These are phyloP conservation scores for Alternaria longipes DNA, from an alignment of 2,329 filamentous ascomycete genomes.

Conservation along the genomic window DNA sequence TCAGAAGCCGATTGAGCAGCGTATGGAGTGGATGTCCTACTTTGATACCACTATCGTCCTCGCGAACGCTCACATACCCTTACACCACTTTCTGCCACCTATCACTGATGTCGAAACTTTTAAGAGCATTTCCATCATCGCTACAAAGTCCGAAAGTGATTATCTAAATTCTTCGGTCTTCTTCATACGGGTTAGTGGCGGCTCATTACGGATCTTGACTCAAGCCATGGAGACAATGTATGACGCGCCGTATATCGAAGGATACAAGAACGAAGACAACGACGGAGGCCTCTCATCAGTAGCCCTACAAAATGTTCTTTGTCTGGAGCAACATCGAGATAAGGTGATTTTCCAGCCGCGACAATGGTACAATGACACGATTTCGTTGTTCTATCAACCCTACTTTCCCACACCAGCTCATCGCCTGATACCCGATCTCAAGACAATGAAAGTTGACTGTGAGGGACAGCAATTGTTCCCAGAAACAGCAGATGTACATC, in stretches of 20 bases:
- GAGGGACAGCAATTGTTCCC: slow-evolving; percentile 14
- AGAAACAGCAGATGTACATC: not conserved
- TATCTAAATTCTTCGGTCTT: slow-evolving; percentile 41
- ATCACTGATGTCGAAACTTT: slow-evolving; percentile 15
- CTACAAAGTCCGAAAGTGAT: slow-evolving; percentile 29
- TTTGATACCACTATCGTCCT: slow-evolving; percentile 30
- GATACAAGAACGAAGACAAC: not conserved
- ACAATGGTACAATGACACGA: slow-evolving; percentile 10
- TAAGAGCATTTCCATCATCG: slow-evolving; percentile 35
- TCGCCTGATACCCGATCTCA: not conserved
- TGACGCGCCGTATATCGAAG: slow-evolving; percentile 38
- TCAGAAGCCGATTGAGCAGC: slow-evolving; percentile 10
- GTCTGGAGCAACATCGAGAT: not conserved
- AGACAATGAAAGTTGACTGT: not conserved
- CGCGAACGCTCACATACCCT: slow-evolving; percentile 42
- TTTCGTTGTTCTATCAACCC: not conserved
- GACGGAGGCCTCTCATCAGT: slow-evolving; percentile 26
- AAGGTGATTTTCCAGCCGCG: not conserved
- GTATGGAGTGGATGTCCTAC: slow-evolving; percentile 42
- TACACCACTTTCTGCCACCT: slow-evolving; percentile 46
- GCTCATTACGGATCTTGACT: slow-evolving; percentile 30
- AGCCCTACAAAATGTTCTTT: slow-evolving; percentile 53
- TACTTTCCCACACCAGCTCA: not conserved
- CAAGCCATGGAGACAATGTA: slow-evolving; percentile 29
- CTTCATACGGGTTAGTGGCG: slow-evolving; percentile 23